Percentiles rank a stretch among this genome's conserved stretches.
phyloP scores from a whole-genome alignment of 805 yeast species.

The Yarrowia sp. region DNA sequence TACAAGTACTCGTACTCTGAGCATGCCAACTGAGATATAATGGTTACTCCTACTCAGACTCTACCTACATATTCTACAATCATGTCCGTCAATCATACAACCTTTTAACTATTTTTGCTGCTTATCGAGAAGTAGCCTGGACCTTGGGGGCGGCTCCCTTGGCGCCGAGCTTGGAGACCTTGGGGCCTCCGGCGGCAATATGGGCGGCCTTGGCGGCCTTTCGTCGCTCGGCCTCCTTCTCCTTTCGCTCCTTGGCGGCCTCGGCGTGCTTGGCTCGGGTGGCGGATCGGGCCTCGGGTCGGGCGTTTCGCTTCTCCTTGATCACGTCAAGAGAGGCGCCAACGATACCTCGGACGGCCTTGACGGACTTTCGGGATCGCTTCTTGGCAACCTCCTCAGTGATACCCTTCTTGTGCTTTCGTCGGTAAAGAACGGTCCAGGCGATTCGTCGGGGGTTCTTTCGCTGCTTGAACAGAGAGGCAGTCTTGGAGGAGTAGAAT shows the following conservation, averaged over 20 bases:
- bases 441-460: slow-evolving; percentile 99
- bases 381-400: slow-evolving; percentile 98
- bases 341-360: slow-evolving; percentile 98
- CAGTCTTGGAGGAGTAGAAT: slow-evolving; percentile 97
- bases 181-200: slow-evolving; percentile 53
- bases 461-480: slow-evolving; percentile 98
- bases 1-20: too few species aligned
- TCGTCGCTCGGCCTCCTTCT: slow-evolving; percentile 92
- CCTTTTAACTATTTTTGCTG: slow-evolving; percentile 28
- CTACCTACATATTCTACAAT: too few species aligned
- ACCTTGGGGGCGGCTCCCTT: slow-evolving; percentile 99
- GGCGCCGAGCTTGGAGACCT: slow-evolving; percentile 93
- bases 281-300: slow-evolving; percentile 98
- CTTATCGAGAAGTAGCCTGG: slow-evolving; percentile 94
- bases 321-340: slow-evolving; percentile 99
- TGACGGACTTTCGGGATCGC: slow-evolving; percentile 96
- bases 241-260: slow-evolving; percentile 60
- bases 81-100: slow-evolving; percentile 12
- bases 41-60: too few species aligned
- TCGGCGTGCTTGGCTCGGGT: slow-evolving; percentile 89
- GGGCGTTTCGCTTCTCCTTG: slow-evolving; percentile 94
- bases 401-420: slow-evolving; percentile 99
- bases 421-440: slow-evolving; percentile 99
- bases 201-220: slow-evolving; percentile 87
- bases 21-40: too few species aligned